Percentiles rank a stretch among this genome's conserved stretches.
Conservation (phyloP, 768 basidiomycete species). For the Gyrodon lividus region DNA sequence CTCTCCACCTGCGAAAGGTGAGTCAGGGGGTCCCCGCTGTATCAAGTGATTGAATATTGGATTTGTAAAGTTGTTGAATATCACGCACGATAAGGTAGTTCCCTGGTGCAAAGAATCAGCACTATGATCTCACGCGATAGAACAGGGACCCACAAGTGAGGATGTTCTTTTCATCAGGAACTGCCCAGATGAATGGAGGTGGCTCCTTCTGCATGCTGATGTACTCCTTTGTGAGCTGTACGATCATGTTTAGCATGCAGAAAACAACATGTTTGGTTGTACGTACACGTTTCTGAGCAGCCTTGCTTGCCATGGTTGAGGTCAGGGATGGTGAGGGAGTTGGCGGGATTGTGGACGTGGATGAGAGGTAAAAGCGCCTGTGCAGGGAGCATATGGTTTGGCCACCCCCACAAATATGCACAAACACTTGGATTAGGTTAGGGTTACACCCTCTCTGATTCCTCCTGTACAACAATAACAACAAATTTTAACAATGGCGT, state of each 20-base stretch:
- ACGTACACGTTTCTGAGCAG: conserved; percentile 78
- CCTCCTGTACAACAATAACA: too few species aligned
- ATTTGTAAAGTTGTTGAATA: conserved; percentile 1
- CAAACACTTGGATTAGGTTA: conserved; percentile 26
- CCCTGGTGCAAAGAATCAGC: conserved; percentile 52
- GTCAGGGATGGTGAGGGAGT: not conserved
- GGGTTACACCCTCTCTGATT: not conserved
- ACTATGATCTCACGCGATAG: conserved; percentile 2
- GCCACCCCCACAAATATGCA: conserved; percentile 28
- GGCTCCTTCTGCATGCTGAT: conserved; percentile 89
- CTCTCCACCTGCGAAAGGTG: conserved; percentile 88
- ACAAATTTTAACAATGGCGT: not conserved
- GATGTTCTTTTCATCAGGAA: conserved; percentile 97
- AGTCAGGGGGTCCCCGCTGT: conserved; percentile 92
- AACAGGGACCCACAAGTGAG: conserved; percentile 70
- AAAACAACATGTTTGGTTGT: conserved; percentile 13
- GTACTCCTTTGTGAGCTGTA: conserved; percentile 83
- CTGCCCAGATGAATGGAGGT: conserved; percentile 94
- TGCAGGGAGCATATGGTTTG: conserved; percentile 21
- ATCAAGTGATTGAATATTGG: conserved; percentile 6
- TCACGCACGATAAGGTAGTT: conserved; percentile 85
- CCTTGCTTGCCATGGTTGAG: conserved; percentile 73
- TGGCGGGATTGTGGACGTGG: conserved; percentile 20
- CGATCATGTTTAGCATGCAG: not conserved
- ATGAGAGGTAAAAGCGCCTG: conserved; percentile 20